Base-by-base conservation (phyloP, 208 protist species). In the Leishmania major region DNA sequence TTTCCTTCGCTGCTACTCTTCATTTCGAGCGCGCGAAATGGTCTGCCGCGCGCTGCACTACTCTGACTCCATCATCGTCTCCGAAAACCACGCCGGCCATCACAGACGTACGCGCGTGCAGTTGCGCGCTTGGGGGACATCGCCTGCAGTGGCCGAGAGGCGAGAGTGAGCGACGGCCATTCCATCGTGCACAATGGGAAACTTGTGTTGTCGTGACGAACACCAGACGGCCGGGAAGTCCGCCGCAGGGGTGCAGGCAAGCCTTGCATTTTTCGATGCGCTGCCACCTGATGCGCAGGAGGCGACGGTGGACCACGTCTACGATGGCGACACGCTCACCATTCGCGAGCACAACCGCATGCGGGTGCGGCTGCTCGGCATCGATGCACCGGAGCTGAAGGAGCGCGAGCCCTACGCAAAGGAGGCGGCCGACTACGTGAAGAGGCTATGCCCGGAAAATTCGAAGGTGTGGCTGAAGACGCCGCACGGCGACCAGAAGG, bases 301-400 rank as follows among this genome's bases (percentile, higher is more conserved):
- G 82, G 84, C 62, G 1, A 90, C 84, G 3, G 64, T 93, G 47
- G 69, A 90, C 28, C 84, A 89, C 83, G 91, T 94, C 62, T 93
- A 93, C 79, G 89, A 93, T 66, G 91, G 91, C 28, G 91, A 94
- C 80, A 94, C 89, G 1, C 79, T 94, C 35, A 94, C 89, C 10
- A 81, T 94, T 22, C 67, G 70, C n/a, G 81, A 88, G 64, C 72
- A 87, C 35, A 79, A 90, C 78, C 57, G 80, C 10, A 79, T 77
- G 4, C 81, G 87, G 22, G 88, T 93, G 35, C 91, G 91, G 2
- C 78, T 94, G 59, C 83, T 90, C 28, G 89, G 91, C 73, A 87
- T 92, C 72, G 88, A 93, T 71, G 80, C 89, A 2, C 91, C 91
- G 37, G 88, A 92, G 79, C 81, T 91, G 25, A 87, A 84, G 59